phyloP scores from a whole-genome alignment of 108 stramenopile species.

The Nitzschia sp. region DNA sequence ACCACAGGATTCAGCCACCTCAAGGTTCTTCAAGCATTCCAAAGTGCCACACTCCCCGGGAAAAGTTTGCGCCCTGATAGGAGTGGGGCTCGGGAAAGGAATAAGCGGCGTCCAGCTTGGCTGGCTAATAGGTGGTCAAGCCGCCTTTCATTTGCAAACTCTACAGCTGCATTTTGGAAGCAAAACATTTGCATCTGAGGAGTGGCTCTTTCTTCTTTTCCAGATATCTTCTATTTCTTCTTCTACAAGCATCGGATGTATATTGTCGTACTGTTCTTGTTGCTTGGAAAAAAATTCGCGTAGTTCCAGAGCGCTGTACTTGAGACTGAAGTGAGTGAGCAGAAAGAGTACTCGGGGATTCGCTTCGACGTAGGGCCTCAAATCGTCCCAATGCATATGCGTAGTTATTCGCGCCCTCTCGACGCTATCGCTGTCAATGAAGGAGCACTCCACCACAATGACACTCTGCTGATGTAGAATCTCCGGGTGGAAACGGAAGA shows the following conservation, averaged over 20 bases:
- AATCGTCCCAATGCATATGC: conserved; percentile 52
- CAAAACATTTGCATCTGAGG: neutral
- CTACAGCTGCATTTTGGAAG: conserved; percentile 22
- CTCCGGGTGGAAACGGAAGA: conserved; percentile 38
- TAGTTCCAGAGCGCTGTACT: conserved; percentile 31
- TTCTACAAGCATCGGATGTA: conserved; percentile 51
- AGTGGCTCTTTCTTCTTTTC: conserved; percentile 3
- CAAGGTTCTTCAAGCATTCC: too few species aligned
- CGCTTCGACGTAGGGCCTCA: conserved; percentile 36
- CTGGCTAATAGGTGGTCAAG: neutral
- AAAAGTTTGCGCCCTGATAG: too few species aligned
- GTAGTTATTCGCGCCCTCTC: conserved; percentile 35
- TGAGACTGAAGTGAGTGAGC: conserved; percentile 44
- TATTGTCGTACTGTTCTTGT: conserved; percentile 22
- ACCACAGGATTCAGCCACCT: too few species aligned
- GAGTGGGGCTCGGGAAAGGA: too few species aligned
- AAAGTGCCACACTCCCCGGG: too few species aligned
- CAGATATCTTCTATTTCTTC: conserved; percentile 40
- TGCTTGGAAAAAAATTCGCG: conserved; percentile 38
- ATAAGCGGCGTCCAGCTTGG: too few species aligned
- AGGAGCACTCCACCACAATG: conserved; percentile 50
- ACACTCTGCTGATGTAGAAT: conserved; percentile 35
- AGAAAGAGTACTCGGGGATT: conserved; percentile 41
- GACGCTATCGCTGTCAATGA: conserved; percentile 28
- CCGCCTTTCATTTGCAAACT: conserved; percentile 2